These are phyloP conservation scores for Rhizopus sp. DNA, from an alignment of 371 early-diverging fungal species.

Conservation along the genomic window DNA sequence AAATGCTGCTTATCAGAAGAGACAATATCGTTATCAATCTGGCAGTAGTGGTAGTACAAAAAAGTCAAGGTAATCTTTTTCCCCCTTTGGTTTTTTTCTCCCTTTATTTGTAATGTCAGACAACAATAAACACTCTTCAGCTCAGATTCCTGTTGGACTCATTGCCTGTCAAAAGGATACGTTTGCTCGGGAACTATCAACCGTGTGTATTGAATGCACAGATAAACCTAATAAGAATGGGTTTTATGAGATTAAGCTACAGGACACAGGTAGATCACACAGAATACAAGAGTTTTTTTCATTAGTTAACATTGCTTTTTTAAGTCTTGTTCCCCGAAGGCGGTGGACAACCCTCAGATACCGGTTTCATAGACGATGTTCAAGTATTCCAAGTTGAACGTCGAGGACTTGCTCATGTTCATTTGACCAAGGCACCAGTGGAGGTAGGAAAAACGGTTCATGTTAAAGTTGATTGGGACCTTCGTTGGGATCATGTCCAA, in stretches of 20 bases:
- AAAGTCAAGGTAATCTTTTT: not conserved
- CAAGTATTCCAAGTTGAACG: constrained; percentile 63
- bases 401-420: constrained; percentile 63
- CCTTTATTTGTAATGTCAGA: not conserved
- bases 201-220: constrained; percentile 38
- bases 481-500: constrained; percentile 80
- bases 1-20: not conserved
- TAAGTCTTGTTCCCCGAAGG: constrained; percentile 74
- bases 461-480: constrained; percentile 66
- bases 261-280: constrained; percentile 37
- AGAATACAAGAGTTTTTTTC: not conserved
- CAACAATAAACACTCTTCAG: constrained; percentile 1
- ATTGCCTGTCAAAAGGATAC: constrained; percentile 42
- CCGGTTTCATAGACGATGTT: constrained; percentile 61
- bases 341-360: constrained; percentile 75
- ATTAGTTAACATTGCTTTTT: not conserved
- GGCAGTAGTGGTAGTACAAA: not conserved
- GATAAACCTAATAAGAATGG: constrained; percentile 46
- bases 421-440: constrained; percentile 56
- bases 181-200: constrained; percentile 31
- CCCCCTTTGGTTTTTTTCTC: not conserved
- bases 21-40: not conserved
- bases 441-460: constrained; percentile 52
- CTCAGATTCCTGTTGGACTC: constrained; percentile 44
- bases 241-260: constrained; percentile 39